Conservation (phyloP, 2,329 filamentous ascomycete species). For the Zelopaecilomyces penicillatus region DNA sequence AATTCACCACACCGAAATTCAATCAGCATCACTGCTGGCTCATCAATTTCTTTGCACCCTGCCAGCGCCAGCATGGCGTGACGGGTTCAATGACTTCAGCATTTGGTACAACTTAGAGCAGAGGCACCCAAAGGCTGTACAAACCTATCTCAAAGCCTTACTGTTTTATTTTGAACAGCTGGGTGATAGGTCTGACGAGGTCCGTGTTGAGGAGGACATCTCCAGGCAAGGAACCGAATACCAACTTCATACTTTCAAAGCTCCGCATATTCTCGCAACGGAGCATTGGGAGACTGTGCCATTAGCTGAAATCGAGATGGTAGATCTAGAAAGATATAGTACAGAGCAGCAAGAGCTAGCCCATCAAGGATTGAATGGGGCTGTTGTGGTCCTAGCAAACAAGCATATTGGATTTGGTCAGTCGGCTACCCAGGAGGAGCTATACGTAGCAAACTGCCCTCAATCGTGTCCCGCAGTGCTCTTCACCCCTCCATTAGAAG, state of each 20-base stretch:
- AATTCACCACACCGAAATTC: constrained; percentile 14
- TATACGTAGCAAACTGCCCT: constrained; percentile 25
- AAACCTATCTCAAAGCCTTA: constrained; percentile 22
- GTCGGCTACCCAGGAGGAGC: constrained; percentile 28
- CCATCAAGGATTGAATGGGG: constrained; percentile 16
- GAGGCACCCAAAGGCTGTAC: constrained; percentile 19
- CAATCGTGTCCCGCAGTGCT: constrained; percentile 27
- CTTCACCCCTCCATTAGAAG: constrained; percentile 20
- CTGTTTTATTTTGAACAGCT: constrained; percentile 20
- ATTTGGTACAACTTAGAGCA: constrained; percentile 26
- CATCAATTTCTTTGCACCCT: constrained; percentile 25
- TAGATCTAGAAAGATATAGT: constrained; percentile 15
- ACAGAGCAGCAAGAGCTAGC: constrained; percentile 15
- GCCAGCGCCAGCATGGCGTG: constrained; percentile 12
- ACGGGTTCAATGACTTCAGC: constrained; percentile 23
- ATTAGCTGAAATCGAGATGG: constrained; percentile 10
- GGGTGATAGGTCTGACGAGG: constrained; percentile 2
- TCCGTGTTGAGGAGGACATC: neutral
- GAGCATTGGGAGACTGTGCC: neutral
- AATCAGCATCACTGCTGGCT: constrained; percentile 21
- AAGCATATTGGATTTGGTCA: constrained; percentile 26
- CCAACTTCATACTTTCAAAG: constrained; percentile 10
- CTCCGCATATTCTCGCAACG: neutral
- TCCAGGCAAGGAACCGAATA: constrained; percentile 11
- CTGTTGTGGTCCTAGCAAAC: constrained; percentile 25